phyloP scores from a whole-genome alignment of 2,329 filamentous ascomycete species.

The Fusarium lyarnte region DNA sequence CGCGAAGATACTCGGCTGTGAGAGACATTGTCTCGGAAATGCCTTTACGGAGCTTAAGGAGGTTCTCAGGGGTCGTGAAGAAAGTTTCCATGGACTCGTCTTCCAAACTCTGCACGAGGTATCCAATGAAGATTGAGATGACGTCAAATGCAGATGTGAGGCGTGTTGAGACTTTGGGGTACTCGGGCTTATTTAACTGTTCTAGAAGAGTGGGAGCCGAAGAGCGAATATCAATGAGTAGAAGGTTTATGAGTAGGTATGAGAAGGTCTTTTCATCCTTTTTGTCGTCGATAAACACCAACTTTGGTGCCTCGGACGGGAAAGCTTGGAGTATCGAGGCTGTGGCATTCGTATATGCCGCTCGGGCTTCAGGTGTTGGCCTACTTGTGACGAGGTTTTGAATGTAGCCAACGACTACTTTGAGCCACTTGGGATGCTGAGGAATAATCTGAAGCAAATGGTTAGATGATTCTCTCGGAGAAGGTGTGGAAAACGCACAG shows the following conservation, averaged over 20 bases:
- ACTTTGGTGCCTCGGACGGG: slow-evolving; percentile 54
- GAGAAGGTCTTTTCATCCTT: slow-evolving; percentile 63
- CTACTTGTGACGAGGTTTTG: slow-evolving; percentile 63
- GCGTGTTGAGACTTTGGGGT: slow-evolving; percentile 60
- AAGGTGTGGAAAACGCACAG: slow-evolving; percentile 50
- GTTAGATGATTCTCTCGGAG: slow-evolving; percentile 6
- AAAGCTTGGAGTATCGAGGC: slow-evolving; percentile 67
- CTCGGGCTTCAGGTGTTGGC: slow-evolving; percentile 64
- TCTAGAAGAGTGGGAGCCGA: slow-evolving; percentile 68
- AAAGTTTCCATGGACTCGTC: slow-evolving; percentile 54
- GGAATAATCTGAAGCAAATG: slow-evolving; percentile 55
- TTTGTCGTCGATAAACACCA: slow-evolving; percentile 62
- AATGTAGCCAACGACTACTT: slow-evolving; percentile 57
- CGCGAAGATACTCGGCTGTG: slow-evolving; percentile 72
- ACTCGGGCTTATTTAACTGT: slow-evolving; percentile 64
- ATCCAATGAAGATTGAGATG: slow-evolving; percentile 68
- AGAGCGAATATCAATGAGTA: slow-evolving; percentile 72
- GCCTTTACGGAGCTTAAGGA: slow-evolving; percentile 68
- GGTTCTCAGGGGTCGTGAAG: slow-evolving; percentile 64
- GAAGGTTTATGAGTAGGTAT: slow-evolving; percentile 71
- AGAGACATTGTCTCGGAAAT: slow-evolving; percentile 72
- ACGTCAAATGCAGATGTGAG: slow-evolving; percentile 71
- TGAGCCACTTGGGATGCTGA: slow-evolving; percentile 63
- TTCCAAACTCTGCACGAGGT: slow-evolving; percentile 64
- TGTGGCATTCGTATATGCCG: slow-evolving; percentile 68